phyloP scores from a whole-genome alignment of 768 basidiomycete genomes.

The Leccinum ochraceum region DNA sequence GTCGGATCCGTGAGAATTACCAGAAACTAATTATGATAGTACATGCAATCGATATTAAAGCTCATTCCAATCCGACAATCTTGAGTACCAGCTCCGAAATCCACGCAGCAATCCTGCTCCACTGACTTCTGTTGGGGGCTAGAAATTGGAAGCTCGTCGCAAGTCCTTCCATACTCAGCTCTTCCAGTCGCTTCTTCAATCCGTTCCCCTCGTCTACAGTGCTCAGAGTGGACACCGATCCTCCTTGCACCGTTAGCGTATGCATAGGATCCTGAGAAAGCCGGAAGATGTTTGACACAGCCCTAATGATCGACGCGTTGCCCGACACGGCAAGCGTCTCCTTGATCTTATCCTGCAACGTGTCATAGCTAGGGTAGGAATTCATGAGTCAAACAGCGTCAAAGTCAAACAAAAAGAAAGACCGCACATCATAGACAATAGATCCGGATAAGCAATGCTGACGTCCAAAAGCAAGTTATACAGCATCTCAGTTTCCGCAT shows the following conservation, averaged over 20 bases:
- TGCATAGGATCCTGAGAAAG: constrained; percentile 58
- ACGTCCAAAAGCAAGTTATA: constrained; percentile 77
- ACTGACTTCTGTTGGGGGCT: constrained; percentile 51
- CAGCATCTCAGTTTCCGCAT: constrained; percentile 78
- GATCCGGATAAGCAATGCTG: constrained; percentile 65
- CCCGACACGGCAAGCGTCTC: constrained; percentile 71
- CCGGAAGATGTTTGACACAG: constrained; percentile 76
- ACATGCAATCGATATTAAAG: constrained; percentile 22
- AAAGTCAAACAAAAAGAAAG: constrained; percentile 6
- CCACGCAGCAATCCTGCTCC: constrained; percentile 71
- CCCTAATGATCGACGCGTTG: constrained; percentile 67
- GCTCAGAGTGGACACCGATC: constrained; percentile 65
- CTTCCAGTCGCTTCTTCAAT: constrained; percentile 60
- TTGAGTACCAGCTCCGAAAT: constrained; percentile 61
- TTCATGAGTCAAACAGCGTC: constrained; percentile 8
- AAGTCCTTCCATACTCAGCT: constrained; percentile 72
- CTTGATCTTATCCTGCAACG: constrained; percentile 71
- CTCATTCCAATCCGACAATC: constrained; percentile 44
- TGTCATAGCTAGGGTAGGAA: constrained; percentile 59
- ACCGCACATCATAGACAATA: constrained; percentile 71
- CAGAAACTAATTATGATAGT: constrained; percentile 2
- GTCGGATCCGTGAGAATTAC: constrained; percentile 21
- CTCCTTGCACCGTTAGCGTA: constrained; percentile 40
- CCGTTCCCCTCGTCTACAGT: constrained; percentile 56
- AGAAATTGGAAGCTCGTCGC: constrained; percentile 74